Conservation (phyloP, 1,139 yeast genomes). For the Suhomyces ambrosiae region DNA sequence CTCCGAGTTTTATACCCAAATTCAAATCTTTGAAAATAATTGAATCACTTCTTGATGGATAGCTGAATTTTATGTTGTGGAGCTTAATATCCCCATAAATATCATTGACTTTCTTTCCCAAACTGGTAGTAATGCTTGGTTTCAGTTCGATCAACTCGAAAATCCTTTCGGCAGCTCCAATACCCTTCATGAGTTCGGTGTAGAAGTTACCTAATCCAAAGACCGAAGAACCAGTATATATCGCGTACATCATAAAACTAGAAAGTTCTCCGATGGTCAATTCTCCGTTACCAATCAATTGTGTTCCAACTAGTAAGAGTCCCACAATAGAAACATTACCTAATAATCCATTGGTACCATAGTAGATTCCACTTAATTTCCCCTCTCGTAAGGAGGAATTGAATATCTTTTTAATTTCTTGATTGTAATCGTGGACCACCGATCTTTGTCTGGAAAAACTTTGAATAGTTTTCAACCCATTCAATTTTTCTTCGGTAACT, state of each 20-base stretch:
- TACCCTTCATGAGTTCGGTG: slow-evolving; percentile 93
- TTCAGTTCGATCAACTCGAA: slow-evolving; percentile 83
- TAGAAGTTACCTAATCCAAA: slow-evolving; percentile 89
- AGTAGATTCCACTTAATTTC: slow-evolving; percentile 71
- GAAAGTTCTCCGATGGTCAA: slow-evolving; percentile 88
- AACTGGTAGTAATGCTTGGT: slow-evolving; percentile 65
- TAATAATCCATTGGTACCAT: slow-evolving; percentile 73
- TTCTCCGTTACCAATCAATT: slow-evolving; percentile 68
- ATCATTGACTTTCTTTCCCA: slow-evolving; percentile 50
- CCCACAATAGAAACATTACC: slow-evolving; percentile 82
- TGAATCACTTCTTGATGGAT: slow-evolving; percentile 84
- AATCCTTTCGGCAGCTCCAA: slow-evolving; percentile 92
- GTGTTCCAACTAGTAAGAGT: slow-evolving; percentile 78
- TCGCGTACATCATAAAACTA: slow-evolving; percentile 91
- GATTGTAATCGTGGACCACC: slow-evolving; percentile 51
- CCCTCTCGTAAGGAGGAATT: slow-evolving; percentile 80
- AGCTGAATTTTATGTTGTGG: slow-evolving; percentile 67
- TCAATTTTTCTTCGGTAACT: slow-evolving; percentile 88
- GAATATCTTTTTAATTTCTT: slow-evolving; percentile 74
- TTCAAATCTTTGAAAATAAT: slow-evolving; percentile 65
- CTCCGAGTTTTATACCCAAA: slow-evolving; percentile 74
- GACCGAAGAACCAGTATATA: slow-evolving; percentile 87
- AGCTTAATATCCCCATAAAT: slow-evolving; percentile 54
- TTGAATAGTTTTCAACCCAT: slow-evolving; percentile 84
- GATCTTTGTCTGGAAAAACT: slow-evolving; percentile 81